phyloP scores from a whole-genome alignment of 495 filamentous ascomycete species.

The Bombardia bombarda region DNA sequence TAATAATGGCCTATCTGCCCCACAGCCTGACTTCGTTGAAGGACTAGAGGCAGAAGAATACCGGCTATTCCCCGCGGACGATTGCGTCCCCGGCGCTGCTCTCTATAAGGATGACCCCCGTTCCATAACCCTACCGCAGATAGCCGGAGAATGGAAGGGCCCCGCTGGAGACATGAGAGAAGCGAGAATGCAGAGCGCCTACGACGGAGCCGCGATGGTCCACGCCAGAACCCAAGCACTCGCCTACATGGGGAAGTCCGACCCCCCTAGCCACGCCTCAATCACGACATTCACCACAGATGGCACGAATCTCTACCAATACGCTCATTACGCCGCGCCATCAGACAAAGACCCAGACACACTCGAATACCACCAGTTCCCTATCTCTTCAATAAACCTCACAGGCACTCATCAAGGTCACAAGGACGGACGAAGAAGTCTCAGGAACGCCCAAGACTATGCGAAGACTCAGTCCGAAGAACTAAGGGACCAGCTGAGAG shows the following conservation, averaged over 20 bases:
- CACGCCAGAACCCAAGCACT: neutral
- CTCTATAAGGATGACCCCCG: conserved; percentile 17
- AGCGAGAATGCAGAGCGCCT: neutral
- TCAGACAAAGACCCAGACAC: conserved; percentile 16
- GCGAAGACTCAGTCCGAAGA: conserved; percentile 13
- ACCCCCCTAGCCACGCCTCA: conserved; percentile 19
- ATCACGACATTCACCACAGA: conserved; percentile 6
- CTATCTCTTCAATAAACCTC: conserved; percentile 12
- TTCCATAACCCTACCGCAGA: conserved; percentile 22
- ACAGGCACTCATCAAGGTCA: conserved; percentile 9
- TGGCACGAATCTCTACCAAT: conserved; percentile 23
- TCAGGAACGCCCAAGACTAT: conserved; percentile 2
- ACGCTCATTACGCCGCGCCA: conserved; percentile 22
- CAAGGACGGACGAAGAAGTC: conserved; percentile 16
- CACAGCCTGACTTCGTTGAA: conserved; percentile 23
- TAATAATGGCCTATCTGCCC: conserved; percentile 22
- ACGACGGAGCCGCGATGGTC: neutral
- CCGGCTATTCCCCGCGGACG: conserved; percentile 19
- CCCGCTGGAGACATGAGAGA: neutral
- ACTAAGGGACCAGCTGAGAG: conserved; percentile 16
- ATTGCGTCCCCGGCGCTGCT: conserved; percentile 4
- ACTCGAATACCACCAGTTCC: conserved; percentile 3
- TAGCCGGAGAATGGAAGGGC: conserved; percentile 28
- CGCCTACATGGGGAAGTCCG: conserved; percentile 11
- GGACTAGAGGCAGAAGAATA: conserved; percentile 5